A percentile compares a stretch with the other conserved stretches of the same genome.
These are phyloP conservation scores for Didymella arachidicola DNA, from an alignment of 2,329 filamentous ascomycete genomes.

Conservation along the genomic window DNA sequence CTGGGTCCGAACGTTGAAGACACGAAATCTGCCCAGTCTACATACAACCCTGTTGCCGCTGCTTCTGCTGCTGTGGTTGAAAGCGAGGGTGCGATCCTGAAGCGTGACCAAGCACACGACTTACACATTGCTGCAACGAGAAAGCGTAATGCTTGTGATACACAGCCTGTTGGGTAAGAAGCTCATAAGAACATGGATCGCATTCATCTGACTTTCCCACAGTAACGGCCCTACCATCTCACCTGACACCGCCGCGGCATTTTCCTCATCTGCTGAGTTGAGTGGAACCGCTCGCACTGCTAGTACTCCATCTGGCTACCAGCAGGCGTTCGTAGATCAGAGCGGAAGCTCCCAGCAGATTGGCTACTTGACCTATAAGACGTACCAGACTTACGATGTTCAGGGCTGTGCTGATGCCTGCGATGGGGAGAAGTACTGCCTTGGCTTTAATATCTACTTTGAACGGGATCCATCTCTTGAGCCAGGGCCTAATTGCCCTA, in stretches of 20 bases:
- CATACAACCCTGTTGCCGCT: slow-evolving; percentile 39
- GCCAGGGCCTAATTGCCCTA: neutral
- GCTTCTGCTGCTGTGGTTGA: slow-evolving; percentile 29
- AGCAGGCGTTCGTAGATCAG: neutral
- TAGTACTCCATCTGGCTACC: neutral
- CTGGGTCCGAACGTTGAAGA: slow-evolving; percentile 38
- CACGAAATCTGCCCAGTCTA: slow-evolving; percentile 34
- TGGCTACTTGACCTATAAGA: neutral
- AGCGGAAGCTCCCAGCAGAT: neutral
- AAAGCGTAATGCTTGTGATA: too few relatives aligned
- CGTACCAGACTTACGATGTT: neutral
- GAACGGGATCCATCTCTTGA: slow-evolving; percentile 10
- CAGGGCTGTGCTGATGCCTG: neutral
- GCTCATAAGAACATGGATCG: too few relatives aligned
- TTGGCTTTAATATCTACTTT: neutral
- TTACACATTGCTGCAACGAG: too few relatives aligned
- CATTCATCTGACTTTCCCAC: too few relatives aligned
- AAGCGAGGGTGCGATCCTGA: slow-evolving; percentile 13
- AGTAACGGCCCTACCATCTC: too few relatives aligned
- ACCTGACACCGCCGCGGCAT: too few relatives aligned
- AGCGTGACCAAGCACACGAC: neutral
- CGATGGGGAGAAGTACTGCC: slow-evolving; percentile 1
- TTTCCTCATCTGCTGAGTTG: too few relatives aligned
- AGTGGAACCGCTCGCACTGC: neutral
- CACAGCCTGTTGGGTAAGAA: too few relatives aligned